Evolutionary conservation across 2,329 filamentous ascomycete species (phyloP).

Genomic region (Erysiphe pulchra): DNA sequence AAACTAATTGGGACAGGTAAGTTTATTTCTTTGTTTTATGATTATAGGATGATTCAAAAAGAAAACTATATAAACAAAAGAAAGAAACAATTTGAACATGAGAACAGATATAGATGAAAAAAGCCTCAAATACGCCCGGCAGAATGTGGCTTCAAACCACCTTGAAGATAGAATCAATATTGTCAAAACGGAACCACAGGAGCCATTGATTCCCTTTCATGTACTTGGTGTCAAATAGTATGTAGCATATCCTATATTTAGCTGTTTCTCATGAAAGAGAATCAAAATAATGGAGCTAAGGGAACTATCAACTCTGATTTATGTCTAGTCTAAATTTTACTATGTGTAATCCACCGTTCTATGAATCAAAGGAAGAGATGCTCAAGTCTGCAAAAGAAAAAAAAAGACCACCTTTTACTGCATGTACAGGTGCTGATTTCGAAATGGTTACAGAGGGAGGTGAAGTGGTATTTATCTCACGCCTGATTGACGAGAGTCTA

Average conservation of each 20-base stretch:
- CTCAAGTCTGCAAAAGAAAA: slow-evolving; percentile 38
- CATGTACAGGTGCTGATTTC: slow-evolving; percentile 47
- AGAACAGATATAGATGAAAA: slow-evolving; percentile 43
- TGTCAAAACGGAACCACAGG: slow-evolving; percentile 23
- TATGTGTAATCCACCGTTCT: slow-evolving; percentile 94
- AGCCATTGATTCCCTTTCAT: slow-evolving; percentile 32
- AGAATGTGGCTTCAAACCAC: slow-evolving; percentile 41
- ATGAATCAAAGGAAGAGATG: slow-evolving; percentile 48
- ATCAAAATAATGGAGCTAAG: neutral
- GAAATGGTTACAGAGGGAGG: slow-evolving; percentile 76
- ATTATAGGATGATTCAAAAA: too few species aligned
- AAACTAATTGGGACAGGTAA: slow-evolving; percentile 38
- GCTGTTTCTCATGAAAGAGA: neutral
- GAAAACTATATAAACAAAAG: neutral
- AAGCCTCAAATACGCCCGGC: slow-evolving; percentile 36
- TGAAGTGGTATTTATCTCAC: slow-evolving; percentile 46
- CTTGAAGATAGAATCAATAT: slow-evolving; percentile 39
- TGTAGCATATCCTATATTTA: neutral
- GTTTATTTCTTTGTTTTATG: neutral
- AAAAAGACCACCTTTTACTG: slow-evolving; percentile 37
- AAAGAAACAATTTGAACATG: neutral
- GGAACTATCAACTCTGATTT: slow-evolving; percentile 2
- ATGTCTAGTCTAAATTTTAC: slow-evolving; percentile 41
- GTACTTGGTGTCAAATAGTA: neutral
- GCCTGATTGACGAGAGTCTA: slow-evolving; percentile 46